Base-by-base conservation (phyloP, 1,284 basidiomycete species). In the Malassezia sp. region DNA sequence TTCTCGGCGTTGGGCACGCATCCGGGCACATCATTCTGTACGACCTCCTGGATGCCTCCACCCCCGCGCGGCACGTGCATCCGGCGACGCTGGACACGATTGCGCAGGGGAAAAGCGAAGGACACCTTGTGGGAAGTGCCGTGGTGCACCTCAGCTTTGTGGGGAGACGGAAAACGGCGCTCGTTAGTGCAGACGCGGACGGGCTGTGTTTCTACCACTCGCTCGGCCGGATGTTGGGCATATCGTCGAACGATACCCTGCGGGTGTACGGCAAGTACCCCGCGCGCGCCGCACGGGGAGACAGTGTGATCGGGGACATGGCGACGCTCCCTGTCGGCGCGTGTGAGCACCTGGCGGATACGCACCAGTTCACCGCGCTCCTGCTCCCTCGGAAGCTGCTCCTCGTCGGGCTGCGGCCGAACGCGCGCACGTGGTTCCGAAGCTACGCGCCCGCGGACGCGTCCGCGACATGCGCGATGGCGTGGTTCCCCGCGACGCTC, bases 201-300 rank as follows among this genome's bases (percentile, higher is more conserved):
- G 93, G 93, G 0, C 76, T 96, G 4, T 84, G 87, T 0, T 97
- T 99, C 72, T 96, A 88, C 71, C 91, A 96, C 71, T 86, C 84
- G 42, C 75, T 99, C 2, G 90, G 93, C 15, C 90, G 87, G 63
- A 83, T 97, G 6, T 76, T 97, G 15, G 95, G 95, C 53, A 84
- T 99, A 12, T 88, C 93, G 44, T 90, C 89, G 8, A 83, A 85
- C 32, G 93, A 99, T 68, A 88, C 87, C 10, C 78, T 97, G 28
- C 81, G 93, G 12, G 85, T 99, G 52, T 77, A 96, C 4, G 93
- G 93, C 0, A 84, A 83, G 61, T 95, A 96, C 69, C 56, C 59
- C 10, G 52, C 54, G 11, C 46, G 52, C 29, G 54, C 55, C 28
- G 50, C 56, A 27, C n/a, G n/a, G n/a, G n/a, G n/a, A n/a, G 49